Base-by-base conservation (phyloP, 257 asterid species). In the Solanum arcanum region DNA sequence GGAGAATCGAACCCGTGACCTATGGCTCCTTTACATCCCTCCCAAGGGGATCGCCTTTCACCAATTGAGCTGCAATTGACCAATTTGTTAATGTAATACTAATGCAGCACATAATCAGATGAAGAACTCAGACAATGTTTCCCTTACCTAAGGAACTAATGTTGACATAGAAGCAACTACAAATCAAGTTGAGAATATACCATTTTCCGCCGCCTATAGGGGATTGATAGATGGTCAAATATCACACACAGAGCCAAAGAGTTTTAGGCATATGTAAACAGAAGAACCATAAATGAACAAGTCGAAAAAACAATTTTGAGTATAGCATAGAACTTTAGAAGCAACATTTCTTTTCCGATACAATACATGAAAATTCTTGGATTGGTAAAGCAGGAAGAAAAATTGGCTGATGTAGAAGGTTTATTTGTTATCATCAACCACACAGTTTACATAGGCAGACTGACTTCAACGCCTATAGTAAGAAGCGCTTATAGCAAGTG, bases 381-480 rank as follows among this genome's bases (percentile, higher is more conserved):
- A 23, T 6, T 0, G 1, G 69, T 60, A 23, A 2, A 60, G 69
- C 10, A 60, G 69, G 25, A 52, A 52, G 62, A 52, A 52, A 23
- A 52, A 52, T 49, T 52, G 10, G 0, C 62, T 52, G 62, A 52
- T 52, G 62, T 52, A 52, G 62, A 52, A 52, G 5, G 62, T 52
- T 52, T 52, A 52, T 52, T 52, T 52, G 62, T 52, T 6, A 18
- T 52, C 62, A 52, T 52, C 62, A 10, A 52, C n/a, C 62, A 52
- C n/a, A 18, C 18, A 52, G 62, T 18, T 52, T 52, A 52, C 62
- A 52, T 52, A 2, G n/a, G 18, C n/a, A 0, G 62, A 52, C n/a
- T 0, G 62, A 52, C n/a, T 18, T n/a, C 62, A 52, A 52, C 11
- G 0, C n/a, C n/a, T 2, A 52, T 52, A 52, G 62, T 52, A 0